These are phyloP conservation scores for Tricholoma hemisulphureum DNA, from an alignment of 768 basidiomycete genomes.

Conservation along the genomic window DNA sequence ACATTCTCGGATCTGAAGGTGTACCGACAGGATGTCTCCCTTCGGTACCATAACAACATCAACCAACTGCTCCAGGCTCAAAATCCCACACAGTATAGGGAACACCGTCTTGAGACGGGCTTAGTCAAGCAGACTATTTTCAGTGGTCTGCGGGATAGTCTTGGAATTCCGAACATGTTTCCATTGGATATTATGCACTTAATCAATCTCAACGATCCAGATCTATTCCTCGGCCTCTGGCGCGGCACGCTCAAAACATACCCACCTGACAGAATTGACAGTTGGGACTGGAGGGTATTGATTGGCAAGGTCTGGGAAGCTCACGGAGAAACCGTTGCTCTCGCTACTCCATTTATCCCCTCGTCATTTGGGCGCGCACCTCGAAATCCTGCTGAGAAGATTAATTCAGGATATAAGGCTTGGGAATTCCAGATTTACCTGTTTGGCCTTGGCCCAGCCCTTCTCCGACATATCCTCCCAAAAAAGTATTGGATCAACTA, in stretches of 20 bases:
- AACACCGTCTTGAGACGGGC: not conserved
- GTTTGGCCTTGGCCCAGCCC: conserved; percentile 24
- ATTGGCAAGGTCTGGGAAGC: not conserved
- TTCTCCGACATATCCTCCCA: conserved; percentile 25
- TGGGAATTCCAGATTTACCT: conserved; percentile 27
- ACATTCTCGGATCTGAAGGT: conserved; percentile 7
- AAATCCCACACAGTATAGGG: conserved; percentile 1
- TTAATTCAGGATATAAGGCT: conserved; percentile 17
- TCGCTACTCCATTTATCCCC: too few relatives aligned
- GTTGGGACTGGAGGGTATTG: not conserved
- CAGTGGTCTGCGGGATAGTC: not conserved
- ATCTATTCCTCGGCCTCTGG: not conserved
- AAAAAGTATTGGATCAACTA: conserved; percentile 23
- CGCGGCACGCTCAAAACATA: not conserved
- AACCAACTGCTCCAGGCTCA: not conserved
- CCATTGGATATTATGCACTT: not conserved
- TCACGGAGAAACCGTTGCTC: too few relatives aligned
- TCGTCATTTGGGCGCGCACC: too few relatives aligned
- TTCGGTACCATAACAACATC: conserved; percentile 6
- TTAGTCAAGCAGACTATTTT: not conserved
- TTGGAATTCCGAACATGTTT: not conserved
- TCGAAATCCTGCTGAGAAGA: too few relatives aligned
- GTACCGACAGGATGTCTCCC: not conserved
- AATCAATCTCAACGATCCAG: not conserved
- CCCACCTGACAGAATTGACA: not conserved